Evolutionary conservation across 202 grass and related monocot species (phyloP), one percentile per base, ranked within the genome.

Genomic region (Tripidium arundinaceum): DNA sequence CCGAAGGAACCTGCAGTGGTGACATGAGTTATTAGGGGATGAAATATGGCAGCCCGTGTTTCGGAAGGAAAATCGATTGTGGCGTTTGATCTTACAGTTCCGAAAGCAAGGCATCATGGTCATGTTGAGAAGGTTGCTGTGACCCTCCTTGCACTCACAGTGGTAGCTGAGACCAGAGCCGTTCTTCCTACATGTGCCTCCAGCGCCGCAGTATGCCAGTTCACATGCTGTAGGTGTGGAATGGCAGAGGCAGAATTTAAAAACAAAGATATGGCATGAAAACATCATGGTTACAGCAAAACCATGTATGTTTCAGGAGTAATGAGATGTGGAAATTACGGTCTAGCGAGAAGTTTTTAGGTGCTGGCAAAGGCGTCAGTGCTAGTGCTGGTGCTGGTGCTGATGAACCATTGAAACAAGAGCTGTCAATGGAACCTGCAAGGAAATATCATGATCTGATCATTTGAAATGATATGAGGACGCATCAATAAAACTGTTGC

Each of bases 41-140:
- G 7, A 40, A 37, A 34, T 37, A 7, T 11, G 1, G 1, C 28
- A 12, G 14, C 11, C 36, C 65, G 8, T 57, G 11, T 52, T 45
- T 54, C 9, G 27, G 8, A 84, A 16, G 65, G 29, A 10, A 82
- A 33, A 25, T 21, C 19, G 6, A 5, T 62, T 66, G 45, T 54
- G 49, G 8, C 4, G 38, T 31, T 74, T 65, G 14, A 62, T 73
- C 91, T 90, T 83, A 92, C 94, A 97, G 13, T 75, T 83, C 19
- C 52, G 74, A 63, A 83, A 97, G 42, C 94, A 97, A 74, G 94
- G 91, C 69, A 94, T 84, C 4, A 66, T 79, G 70, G 78, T 89
- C 37, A 78, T 63, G 69, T 94, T 97, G 24, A 97, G 75, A 91
- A 94, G 89, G 68, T 97, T 97, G 75, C 79, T 77, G 84, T 75